Percentiles rank a stretch among this genome's conserved stretches.
These are phyloP conservation scores for Grosmannia serpens DNA, from an alignment of 2,329 filamentous ascomycete genomes.

Conservation along the genomic window DNA sequence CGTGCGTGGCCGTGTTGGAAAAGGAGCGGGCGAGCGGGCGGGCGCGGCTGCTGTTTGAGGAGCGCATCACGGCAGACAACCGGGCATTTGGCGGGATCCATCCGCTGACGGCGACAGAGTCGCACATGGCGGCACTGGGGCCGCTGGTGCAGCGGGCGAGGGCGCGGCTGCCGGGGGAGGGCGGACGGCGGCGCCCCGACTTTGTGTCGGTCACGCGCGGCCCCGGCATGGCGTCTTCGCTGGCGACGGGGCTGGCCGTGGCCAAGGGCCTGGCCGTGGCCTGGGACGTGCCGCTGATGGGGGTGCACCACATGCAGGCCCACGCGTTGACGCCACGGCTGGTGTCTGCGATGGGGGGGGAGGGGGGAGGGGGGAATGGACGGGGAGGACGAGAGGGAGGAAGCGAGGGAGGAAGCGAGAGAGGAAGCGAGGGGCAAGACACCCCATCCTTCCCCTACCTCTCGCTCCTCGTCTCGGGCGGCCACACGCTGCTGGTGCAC, in stretches of 20 bases:
- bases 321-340: slow-evolving; percentile 83
- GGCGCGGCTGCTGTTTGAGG: slow-evolving; percentile 62
- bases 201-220: slow-evolving; percentile 85
- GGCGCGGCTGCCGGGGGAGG: slow-evolving; percentile 28
- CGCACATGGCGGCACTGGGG: slow-evolving; percentile 62
- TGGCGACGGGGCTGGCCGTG: slow-evolving; percentile 66
- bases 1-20: slow-evolving; percentile 72
- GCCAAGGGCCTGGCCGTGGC: slow-evolving; percentile 81
- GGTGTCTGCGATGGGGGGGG: slow-evolving; percentile 36
- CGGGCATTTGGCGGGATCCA: slow-evolving; percentile 66
- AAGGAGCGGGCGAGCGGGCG: slow-evolving; percentile 25
- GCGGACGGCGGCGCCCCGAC: slow-evolving; percentile 31
- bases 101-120: slow-evolving; percentile 61
- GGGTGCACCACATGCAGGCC: slow-evolving; percentile 94
- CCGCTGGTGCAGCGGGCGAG: slow-evolving; percentile 56
- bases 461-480: slow-evolving; percentile 80
- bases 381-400: slow-evolving; percentile 5
- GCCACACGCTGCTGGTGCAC: slow-evolving; percentile 78
- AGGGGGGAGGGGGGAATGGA: no score
- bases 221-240: slow-evolving; percentile 73
- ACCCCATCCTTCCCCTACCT: slow-evolving; percentile 64
- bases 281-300: slow-evolving; percentile 73
- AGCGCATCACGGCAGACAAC: slow-evolving; percentile 73
- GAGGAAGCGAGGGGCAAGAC: background rate
- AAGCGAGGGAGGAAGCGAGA: background rate